Conservation (phyloP, 495 filamentous ascomycete genomes). For the Podospora conica region DNA sequence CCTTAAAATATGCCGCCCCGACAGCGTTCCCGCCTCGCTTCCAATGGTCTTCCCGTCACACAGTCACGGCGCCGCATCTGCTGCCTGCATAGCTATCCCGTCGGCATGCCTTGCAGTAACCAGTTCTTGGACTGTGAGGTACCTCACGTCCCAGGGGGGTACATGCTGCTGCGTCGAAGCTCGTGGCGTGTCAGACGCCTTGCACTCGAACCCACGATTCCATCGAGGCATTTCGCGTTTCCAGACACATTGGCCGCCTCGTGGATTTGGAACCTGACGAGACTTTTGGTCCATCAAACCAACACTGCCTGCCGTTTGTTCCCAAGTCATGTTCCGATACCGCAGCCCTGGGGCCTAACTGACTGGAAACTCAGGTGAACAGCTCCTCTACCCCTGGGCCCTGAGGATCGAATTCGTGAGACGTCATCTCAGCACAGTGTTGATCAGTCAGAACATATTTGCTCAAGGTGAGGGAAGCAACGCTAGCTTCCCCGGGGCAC, state of each 20-base stretch:
- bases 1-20: not conserved
- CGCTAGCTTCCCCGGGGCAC: not conserved
- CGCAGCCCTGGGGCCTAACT: not conserved
- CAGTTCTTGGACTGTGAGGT: not conserved
- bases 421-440: slow-evolving; percentile 14
- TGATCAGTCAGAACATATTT: not conserved
- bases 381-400: not conserved
- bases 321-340: not conserved
- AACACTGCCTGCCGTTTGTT: not conserved
- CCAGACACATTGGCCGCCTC: not conserved
- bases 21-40: not conserved
- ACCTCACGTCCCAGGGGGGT: not conserved
- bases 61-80: not conserved
- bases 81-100: not conserved
- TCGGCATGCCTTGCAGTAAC: not conserved
- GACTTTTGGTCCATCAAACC: not conserved
- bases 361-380: not conserved
- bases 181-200: not conserved
- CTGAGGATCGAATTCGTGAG: slow-evolving; percentile 13
- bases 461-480: not conserved
- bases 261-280: not conserved
- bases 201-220: not conserved
- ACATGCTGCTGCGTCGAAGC: not conserved
- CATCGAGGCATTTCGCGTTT: not conserved
- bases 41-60: not conserved